Evolutionary conservation across 257 asterid species (phyloP).

Genomic region (Solanum piurae): DNA sequence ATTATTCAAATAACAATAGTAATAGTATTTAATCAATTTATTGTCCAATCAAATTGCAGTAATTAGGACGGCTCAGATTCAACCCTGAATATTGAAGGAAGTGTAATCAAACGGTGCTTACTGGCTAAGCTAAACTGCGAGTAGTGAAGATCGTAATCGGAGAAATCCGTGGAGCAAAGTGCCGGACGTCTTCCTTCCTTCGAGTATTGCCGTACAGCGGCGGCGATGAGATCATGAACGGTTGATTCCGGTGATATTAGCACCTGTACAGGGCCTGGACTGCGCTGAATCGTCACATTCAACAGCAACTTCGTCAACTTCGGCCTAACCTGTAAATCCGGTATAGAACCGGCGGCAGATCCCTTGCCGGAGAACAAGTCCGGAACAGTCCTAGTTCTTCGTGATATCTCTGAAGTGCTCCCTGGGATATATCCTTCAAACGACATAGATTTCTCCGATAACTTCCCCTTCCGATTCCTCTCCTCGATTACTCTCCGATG

Average conservation of each 20-base stretch:
- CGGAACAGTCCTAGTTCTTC: conserved; percentile 65
- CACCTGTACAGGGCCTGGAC: conserved; percentile 67
- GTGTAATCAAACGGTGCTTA: conserved; percentile 18
- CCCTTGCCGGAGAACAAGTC: conserved; percentile 28
- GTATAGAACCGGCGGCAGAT: not conserved
- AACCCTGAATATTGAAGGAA: not conserved
- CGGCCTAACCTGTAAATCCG: conserved; percentile 6
- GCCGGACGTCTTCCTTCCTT: conserved; percentile 69
- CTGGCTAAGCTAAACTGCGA: conserved; percentile 91
- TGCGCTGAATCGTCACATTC: conserved; percentile 79
- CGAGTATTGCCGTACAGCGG: conserved; percentile 50
- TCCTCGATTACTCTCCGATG: conserved; percentile 34
- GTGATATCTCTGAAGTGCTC: conserved; percentile 11
- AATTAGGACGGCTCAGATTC: not conserved
- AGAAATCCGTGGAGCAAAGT: conserved; percentile 22
- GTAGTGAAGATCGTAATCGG: conserved; percentile 68
- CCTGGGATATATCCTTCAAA: conserved; percentile 27
- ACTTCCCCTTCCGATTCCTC: conserved; percentile 39
- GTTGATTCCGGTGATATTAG: conserved; percentile 64
- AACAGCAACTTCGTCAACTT: conserved; percentile 65
- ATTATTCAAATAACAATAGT: too few relatives aligned
- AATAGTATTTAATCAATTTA: not conserved
- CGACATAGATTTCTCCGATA: conserved; percentile 49
- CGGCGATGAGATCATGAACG: conserved; percentile 59
- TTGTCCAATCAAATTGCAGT: not conserved